Base-by-base conservation (phyloP, 345 rosid genomes). In the Hypericum perforatum region DNA sequence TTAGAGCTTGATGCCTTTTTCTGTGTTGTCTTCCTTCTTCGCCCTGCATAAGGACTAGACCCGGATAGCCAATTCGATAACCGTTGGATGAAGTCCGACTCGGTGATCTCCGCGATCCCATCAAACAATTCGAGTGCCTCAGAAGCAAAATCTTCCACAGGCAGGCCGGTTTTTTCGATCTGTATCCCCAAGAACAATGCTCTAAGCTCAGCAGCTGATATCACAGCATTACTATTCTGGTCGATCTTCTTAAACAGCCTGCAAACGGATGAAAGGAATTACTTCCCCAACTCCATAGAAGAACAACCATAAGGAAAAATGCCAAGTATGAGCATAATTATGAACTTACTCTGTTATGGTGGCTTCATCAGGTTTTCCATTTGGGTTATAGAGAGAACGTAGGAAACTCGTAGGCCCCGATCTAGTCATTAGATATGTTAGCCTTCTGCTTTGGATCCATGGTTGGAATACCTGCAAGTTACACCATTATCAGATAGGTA, bases 161-260 rank as follows among this genome's bases (percentile, higher is more conserved):
- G 44, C 45, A 75, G 29, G 14, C 68, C 66, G 13, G 44, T 65
- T 41, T 58, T 73, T 58, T 68, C 63, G 10, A 73, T 59, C 49
- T 75, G 71, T 46, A 68, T 55, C 52, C 80, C 80, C 0, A 75
- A 38, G 8, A 78, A 49, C 52, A 78, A 61, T 13, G 78, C 63
- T 12, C 63, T 63, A 52, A 78, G 70, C 46, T 75, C 78, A 0
- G 45, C 48, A 8, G 54, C 64, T 6, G 80, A 65, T 54, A 78
- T 54, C 52, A 11, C 13, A 3, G 37, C 8, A 29, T 65, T 29
- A 0, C 22, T 54, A 12, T 73, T 44, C 70, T 41, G 48, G 32
- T 78, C 78, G 43, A 78, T 63, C 61, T 48, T 63, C 8, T 47
- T 43, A 62, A 75, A 78, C 37, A 78, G 44, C 53, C 84, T 78